A percentile compares a stretch with the other conserved stretches of the same genome.
Evolutionary conservation across 495 filamentous ascomycete species (phyloP).

Genomic region (Margaritispora aquatica): DNA sequence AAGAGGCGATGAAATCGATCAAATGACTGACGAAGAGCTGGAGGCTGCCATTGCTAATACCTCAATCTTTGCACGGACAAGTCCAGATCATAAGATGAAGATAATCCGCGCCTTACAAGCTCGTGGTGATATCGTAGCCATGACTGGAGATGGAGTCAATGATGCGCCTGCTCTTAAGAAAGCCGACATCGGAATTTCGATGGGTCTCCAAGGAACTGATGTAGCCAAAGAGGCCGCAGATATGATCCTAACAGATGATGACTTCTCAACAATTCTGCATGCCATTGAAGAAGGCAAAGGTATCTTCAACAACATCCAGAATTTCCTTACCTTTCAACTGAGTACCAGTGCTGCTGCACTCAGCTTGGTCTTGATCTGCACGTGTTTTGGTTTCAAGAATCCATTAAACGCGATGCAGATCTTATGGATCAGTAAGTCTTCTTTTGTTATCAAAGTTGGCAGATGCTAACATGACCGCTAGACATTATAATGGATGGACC

Average conservation of each 20-base stretch:
- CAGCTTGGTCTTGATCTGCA: constrained; percentile 85
- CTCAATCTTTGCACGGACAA: constrained; percentile 92
- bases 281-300: constrained; percentile 98
- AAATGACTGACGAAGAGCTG: constrained; percentile 79
- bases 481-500: constrained; percentile 99
- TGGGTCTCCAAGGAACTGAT: constrained; percentile 92
- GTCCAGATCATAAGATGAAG: constrained; percentile 96
- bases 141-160: constrained; percentile 98
- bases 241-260: constrained; percentile 97
- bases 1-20: constrained; percentile 82
- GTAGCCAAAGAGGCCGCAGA: constrained; percentile 99
- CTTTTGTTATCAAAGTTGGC: too few relatives aligned
- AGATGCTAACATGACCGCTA: constrained; percentile 31
- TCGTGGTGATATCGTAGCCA: constrained; percentile 94
- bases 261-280: constrained; percentile 93
- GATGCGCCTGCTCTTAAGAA: constrained; percentile 96
- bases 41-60: constrained; percentile 77
- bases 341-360: constrained; percentile 94
- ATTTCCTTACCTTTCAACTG: constrained; percentile 97
- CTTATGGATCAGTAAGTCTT: constrained; percentile 89
- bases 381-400: constrained; percentile 84
- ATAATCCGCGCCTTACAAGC: constrained; percentile 88
- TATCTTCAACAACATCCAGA: constrained; percentile 99
- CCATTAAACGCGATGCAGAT: constrained; percentile 99
- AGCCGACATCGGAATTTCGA: constrained; percentile 95